These are phyloP conservation scores for Alectoria sarmentosa DNA, from an alignment of 495 filamentous ascomycete genomes.

Conservation along the genomic window DNA sequence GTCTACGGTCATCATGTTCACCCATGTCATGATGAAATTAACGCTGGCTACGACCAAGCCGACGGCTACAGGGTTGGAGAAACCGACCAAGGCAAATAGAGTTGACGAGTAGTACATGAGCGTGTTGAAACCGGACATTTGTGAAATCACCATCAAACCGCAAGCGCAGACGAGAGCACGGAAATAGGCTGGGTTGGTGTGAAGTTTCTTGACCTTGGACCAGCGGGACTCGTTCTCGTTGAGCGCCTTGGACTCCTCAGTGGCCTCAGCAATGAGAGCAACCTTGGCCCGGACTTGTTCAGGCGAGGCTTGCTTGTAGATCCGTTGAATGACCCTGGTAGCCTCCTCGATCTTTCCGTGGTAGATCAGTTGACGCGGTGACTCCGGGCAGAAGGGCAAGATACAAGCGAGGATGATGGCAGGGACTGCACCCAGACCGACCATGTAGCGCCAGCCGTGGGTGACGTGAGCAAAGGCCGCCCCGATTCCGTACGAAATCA, in stretches of 20 bases:
- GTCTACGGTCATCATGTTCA: slow-evolving; percentile 46
- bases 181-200: slow-evolving; percentile 38
- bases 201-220: slow-evolving; percentile 40
- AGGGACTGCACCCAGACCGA: too few relatives aligned
- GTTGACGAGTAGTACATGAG: slow-evolving; percentile 47
- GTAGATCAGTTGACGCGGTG: too few relatives aligned
- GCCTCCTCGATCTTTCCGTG: slow-evolving; percentile 39
- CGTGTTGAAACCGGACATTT: slow-evolving; percentile 44
- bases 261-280: slow-evolving; percentile 32
- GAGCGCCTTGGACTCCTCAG: slow-evolving; percentile 34
- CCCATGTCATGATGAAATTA: slow-evolving; percentile 46
- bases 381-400: too few relatives aligned
- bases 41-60: slow-evolving; percentile 44
- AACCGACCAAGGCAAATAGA: slow-evolving; percentile 46
- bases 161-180: slow-evolving; percentile 46
- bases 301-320: slow-evolving; percentile 35
- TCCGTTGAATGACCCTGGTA: slow-evolving; percentile 31
- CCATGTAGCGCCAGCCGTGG: too few relatives aligned
- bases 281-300: slow-evolving; percentile 37
- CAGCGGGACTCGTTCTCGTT: slow-evolving; percentile 32
- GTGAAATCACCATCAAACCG: slow-evolving; percentile 42
- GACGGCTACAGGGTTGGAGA: slow-evolving; percentile 43
- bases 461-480: too few relatives aligned
- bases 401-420: too few relatives aligned
- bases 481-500: too few relatives aligned